A percentile compares a stretch with the other conserved stretches of the same genome.
Evolutionary conservation across 306 rosid species (phyloP).

Genomic region (Rosa rugosa): DNA sequence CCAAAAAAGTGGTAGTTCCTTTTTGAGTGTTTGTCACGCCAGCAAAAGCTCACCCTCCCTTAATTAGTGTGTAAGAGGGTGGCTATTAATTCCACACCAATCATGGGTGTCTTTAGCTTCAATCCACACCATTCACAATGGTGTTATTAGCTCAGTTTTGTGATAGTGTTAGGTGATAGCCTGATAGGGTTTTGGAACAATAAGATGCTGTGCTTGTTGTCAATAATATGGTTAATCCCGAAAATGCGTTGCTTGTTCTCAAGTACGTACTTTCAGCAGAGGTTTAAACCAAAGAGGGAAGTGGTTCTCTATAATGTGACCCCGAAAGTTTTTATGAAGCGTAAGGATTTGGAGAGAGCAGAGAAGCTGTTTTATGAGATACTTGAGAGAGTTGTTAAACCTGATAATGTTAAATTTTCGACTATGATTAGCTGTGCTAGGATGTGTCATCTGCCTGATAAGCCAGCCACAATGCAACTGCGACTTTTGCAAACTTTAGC

Average conservation of each 20-base stretch:
- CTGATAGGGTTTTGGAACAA: constrained; percentile 36
- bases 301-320: constrained; percentile 70
- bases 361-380: constrained; percentile 83
- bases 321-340: constrained; percentile 53
- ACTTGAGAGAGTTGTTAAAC: constrained; percentile 63
- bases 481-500: too few relatives aligned
- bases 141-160: too few relatives aligned
- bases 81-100: too few relatives aligned
- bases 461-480: not conserved
- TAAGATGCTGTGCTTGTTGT: constrained; percentile 59
- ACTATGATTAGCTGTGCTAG: constrained; percentile 73
- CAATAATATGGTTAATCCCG: constrained; percentile 52
- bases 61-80: too few relatives aligned
- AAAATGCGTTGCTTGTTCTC: constrained; percentile 52
- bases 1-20: too few relatives aligned
- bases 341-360: constrained; percentile 59
- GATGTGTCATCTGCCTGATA: constrained; percentile 42
- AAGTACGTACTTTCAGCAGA: constrained; percentile 41
- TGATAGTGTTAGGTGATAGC: constrained; percentile 33
- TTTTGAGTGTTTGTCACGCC: too few relatives aligned
- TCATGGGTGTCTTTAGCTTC: too few relatives aligned
- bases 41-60: too few relatives aligned
- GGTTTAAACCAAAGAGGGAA: constrained; percentile 32
- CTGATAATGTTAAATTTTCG: constrained; percentile 69
- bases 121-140: too few relatives aligned